phyloP scores from a whole-genome alignment of 768 basidiomycete genomes.

The Rickenella mellea region DNA sequence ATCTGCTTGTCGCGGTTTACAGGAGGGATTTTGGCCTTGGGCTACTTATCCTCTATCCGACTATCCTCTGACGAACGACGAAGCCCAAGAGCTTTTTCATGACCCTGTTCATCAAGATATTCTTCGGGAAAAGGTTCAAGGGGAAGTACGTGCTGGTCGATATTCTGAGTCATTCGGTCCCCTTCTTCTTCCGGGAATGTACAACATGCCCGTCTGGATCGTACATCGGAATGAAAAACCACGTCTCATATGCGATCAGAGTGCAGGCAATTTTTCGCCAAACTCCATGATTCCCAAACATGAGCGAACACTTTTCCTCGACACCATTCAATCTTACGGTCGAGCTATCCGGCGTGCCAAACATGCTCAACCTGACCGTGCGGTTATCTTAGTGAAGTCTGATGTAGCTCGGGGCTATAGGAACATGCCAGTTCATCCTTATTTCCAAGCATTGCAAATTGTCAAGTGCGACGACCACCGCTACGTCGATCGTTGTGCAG shows the following conservation, averaged over 20 bases:
- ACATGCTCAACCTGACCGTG: slow-evolving; percentile 1
- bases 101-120: slow-evolving; percentile 12
- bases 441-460: slow-evolving; percentile 25
- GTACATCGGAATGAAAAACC: slow-evolving; percentile 25
- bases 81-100: background rate
- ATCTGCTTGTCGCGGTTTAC: slow-evolving; percentile 21
- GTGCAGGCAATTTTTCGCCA: slow-evolving; percentile 20
- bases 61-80: slow-evolving; percentile 18
- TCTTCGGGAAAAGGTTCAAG: slow-evolving; percentile 15
- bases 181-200: slow-evolving; percentile 34
- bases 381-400: slow-evolving; percentile 15
- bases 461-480: slow-evolving; percentile 17
- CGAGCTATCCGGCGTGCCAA: background rate
- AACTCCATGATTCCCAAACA: slow-evolving; percentile 24
- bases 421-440: slow-evolving; percentile 14
- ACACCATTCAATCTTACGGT: slow-evolving; percentile 25
- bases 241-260: slow-evolving; percentile 30
- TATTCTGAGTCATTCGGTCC: slow-evolving; percentile 20
- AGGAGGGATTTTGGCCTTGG: slow-evolving; percentile 37
- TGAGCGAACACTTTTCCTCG: slow-evolving; percentile 19
- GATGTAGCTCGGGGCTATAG: slow-evolving; percentile 17
- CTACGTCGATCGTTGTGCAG: slow-evolving; percentile 22
- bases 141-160: slow-evolving; percentile 10
- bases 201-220: slow-evolving; percentile 25
- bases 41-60: slow-evolving; percentile 15